Evolutionary conservation across 345 rosid species (phyloP), one percentile per base, ranked within the genome.

Genomic region (Euphorbia lathyris): DNA sequence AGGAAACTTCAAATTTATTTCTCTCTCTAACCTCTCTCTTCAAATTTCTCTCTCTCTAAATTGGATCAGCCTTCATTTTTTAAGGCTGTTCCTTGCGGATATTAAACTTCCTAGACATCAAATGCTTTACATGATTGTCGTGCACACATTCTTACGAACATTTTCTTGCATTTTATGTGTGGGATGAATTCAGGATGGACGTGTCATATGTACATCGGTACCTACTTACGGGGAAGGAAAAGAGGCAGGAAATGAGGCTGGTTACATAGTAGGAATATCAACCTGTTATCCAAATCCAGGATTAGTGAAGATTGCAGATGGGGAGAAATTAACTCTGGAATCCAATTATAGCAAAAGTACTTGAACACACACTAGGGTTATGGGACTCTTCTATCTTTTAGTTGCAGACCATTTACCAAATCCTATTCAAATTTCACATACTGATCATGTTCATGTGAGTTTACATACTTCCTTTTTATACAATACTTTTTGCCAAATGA

Each of bases 181-280:
- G 65, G 32, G 65, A 25, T 34, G 65, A 36, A 60, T 60, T 12
- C 82, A n/a, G n/a, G n/a, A 89, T 58, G 97, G 95, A 58, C 78
- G 79, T 34, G 77, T 67, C 12, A 73, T 91, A 14, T 91, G 91
- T 59, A 69, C 83, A 70, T 94, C 98, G n/a, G n/a, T n/a, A n/a
- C n/a, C n/a, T n/a, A n/a, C n/a, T n/a, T n/a, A n/a, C n/a, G n/a
- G n/a, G n/a, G 19, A 29, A 67, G 97, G 97, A 66, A 76, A 62
- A 19, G 95, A 90, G 78, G 85, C 86, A 12, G 98, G 98, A 67
- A 84, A 93, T 23, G 98, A 93, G 78, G 83, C 84, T 64, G 98
- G 97, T 63, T 91, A 91, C 52, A 74, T 94, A 17, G 96, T 94
- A 23, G 98, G 98, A 75, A 91, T 94, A 96, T 84, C 98, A 1